Evolutionary conservation across 306 rosid genomes (phyloP).

Genomic region (Ochetophila trinervis): DNA sequence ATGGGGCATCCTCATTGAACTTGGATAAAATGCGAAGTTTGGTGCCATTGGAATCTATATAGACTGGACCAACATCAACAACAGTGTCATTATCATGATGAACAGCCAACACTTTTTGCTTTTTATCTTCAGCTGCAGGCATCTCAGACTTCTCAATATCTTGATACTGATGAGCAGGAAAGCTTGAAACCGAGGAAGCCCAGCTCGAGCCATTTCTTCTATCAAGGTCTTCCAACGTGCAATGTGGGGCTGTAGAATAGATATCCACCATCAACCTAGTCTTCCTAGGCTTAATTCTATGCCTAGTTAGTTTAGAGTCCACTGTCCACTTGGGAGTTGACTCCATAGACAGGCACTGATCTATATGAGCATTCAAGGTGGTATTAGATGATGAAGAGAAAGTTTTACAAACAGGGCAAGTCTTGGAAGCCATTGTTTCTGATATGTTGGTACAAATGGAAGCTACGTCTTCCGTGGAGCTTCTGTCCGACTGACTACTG

Average conservation of each 20-base stretch:
- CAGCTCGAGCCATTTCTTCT: conserved; percentile 55
- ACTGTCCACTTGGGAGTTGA: conserved; percentile 43
- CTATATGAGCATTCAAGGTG: conserved; percentile 64
- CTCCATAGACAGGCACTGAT: conserved; percentile 59
- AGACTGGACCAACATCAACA: conserved; percentile 44
- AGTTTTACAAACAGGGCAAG: conserved; percentile 62
- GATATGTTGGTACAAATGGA: conserved; percentile 31
- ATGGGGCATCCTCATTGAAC: conserved; percentile 26
- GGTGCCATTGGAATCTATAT: conserved; percentile 51
- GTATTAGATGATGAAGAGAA: conserved; percentile 62
- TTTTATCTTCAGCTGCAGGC: conserved; percentile 31
- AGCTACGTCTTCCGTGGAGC: conserved; percentile 41
- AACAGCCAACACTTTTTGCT: conserved; percentile 23
- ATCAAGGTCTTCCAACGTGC: conserved; percentile 61
- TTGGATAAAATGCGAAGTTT: conserved; percentile 54
- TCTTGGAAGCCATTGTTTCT: conserved; percentile 52
- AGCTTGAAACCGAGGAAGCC: conserved; percentile 35
- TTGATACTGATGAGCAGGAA: conserved; percentile 30
- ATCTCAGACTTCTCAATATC: conserved; percentile 32
- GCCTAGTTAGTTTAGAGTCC: conserved; percentile 39
- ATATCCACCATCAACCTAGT: conserved; percentile 55
- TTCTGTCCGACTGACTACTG: conserved; percentile 31
- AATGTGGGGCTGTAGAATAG: conserved; percentile 38
- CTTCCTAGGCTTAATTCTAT: conserved; percentile 53
- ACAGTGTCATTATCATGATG: conserved; percentile 18